These are phyloP conservation scores for Mucor irregularis DNA, from an alignment of 371 early-diverging fungal species.

Conservation along the genomic window DNA sequence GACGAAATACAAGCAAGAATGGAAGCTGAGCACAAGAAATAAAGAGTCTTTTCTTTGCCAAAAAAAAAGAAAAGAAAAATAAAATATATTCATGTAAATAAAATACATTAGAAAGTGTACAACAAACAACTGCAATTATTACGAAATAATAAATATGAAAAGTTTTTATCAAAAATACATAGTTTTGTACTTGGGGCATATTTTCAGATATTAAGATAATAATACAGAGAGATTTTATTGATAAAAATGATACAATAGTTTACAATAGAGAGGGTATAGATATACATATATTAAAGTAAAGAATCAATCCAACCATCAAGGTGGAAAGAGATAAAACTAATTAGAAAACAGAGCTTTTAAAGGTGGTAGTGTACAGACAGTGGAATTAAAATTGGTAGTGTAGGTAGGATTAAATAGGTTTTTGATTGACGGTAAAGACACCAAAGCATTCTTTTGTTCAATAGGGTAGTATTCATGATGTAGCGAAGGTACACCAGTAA, in stretches of 20 bases:
- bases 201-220: no score
- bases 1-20: slow-evolving; percentile 16
- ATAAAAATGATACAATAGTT: no score
- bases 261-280: not conserved
- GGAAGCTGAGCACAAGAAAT: slow-evolving; percentile 15
- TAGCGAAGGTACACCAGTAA: not conserved
- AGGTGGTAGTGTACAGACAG: not conserved
- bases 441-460: not conserved
- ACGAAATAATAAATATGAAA: no score
- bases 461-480: not conserved
- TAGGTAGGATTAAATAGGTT: slow-evolving; percentile 2
- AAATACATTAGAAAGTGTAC: slow-evolving; percentile 3
- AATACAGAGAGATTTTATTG: no score
- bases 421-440: slow-evolving; percentile 7
- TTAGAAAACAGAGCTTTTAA: slow-evolving; percentile 8
- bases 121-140: no score
- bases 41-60: no score
- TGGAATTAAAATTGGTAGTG: not conserved
- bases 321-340: not conserved
- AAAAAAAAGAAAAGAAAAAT: slow-evolving; percentile 4
- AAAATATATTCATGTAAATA: slow-evolving; percentile 8
- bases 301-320: no score
- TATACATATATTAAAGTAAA: not conserved
- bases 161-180: no score
- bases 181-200: no score